These are phyloP conservation scores for Corymbia citriodora DNA, from an alignment of 441 rosid genomes.

Conservation along the genomic window DNA sequence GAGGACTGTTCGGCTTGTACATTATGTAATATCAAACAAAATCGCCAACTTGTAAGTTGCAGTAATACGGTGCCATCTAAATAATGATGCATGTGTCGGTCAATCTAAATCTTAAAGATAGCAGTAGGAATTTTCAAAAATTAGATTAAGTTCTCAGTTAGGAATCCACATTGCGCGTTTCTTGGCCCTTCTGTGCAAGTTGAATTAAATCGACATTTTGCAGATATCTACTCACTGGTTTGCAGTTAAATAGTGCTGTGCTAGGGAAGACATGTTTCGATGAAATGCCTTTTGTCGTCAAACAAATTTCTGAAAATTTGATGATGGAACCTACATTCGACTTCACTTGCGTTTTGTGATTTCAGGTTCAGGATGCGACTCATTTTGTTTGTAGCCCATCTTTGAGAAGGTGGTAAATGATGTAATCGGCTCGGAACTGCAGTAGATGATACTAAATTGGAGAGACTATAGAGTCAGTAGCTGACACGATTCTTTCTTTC, in stretches of 20 bases:
- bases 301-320: neutral
- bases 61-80: slow-evolving; percentile 18
- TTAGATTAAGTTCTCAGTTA: neutral
- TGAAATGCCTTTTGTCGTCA: neutral
- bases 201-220: neutral
- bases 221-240: neutral
- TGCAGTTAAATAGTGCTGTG: neutral
- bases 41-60: slow-evolving; percentile 8
- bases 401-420: neutral
- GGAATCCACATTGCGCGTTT: neutral
- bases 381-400: neutral
- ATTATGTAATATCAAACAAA: slow-evolving; percentile 22
- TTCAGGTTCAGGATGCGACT: neutral
- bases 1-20: slow-evolving; percentile 22
- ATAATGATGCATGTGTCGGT: neutral
- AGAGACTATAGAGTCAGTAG: neutral
- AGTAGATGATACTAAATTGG: neutral
- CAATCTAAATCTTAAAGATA: neutral
- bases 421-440: neutral
- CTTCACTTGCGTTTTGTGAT: neutral
- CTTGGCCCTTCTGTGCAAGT: neutral
- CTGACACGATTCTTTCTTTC: neutral
- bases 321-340: neutral
- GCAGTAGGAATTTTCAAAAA: neutral
- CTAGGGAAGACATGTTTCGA: neutral